Percentiles rank a stretch among this genome's conserved stretches.
phyloP scores from a whole-genome alignment of 352 stramenopile species.

The Plasmopara viticola region DNA sequence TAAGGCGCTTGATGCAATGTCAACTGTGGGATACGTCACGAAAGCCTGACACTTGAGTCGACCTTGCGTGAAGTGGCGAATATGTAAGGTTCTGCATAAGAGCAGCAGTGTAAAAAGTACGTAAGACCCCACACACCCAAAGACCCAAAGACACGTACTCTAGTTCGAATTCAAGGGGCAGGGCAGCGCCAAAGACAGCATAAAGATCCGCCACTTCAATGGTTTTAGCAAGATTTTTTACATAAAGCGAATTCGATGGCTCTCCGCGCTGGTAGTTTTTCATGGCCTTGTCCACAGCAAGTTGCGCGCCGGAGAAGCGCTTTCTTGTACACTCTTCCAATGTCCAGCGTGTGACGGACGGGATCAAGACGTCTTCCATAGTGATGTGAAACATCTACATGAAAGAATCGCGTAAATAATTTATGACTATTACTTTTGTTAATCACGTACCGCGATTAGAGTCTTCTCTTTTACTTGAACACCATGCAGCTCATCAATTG shows the following conservation, averaged over 20 bases:
- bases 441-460: conserved; percentile 39
- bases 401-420: conserved; percentile 9
- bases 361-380: not conserved
- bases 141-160: conserved; percentile 19
- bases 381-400: conserved; percentile 22
- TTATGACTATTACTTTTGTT: not conserved
- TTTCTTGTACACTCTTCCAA: conserved; percentile 20
- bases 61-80: conserved; percentile 72
- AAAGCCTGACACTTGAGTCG: conserved; percentile 86
- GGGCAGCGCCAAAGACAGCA: conserved; percentile 41
- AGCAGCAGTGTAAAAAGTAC: conserved; percentile 11
- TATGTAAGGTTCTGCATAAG: conserved; percentile 32
- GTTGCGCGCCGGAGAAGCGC: conserved; percentile 14
- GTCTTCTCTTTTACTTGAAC: conserved; percentile 39
- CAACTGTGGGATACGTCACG: conserved; percentile 49
- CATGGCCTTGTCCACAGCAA: conserved; percentile 51
- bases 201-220: conserved; percentile 39
- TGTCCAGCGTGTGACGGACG: conserved; percentile 18
- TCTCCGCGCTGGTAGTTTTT: conserved; percentile 57
- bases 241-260: conserved; percentile 54
- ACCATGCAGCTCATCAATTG: conserved; percentile 41
- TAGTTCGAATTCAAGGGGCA: conserved; percentile 18
- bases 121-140: not conserved
- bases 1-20: conserved; percentile 46
- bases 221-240: conserved; percentile 73